Evolutionary conservation across 2,329 filamentous ascomycete genomes (phyloP), one percentile per base, ranked within the genome.

Genomic region (Paecilomyces niveus): DNA sequence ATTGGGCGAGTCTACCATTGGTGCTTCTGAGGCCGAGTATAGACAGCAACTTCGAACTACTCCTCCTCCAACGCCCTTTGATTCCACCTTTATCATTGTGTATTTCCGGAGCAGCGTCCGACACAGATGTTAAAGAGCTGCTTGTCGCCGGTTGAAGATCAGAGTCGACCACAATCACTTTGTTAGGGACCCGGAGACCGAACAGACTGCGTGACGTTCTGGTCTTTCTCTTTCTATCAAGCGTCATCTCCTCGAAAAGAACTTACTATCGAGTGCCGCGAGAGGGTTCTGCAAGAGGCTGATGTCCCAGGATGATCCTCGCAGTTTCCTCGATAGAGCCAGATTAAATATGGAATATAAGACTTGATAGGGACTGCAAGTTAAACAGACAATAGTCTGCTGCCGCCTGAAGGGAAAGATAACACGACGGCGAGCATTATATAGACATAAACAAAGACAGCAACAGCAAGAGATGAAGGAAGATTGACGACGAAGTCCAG

Each of bases 1-100:
- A 13, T 3, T 4, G 15, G 31, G 22, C 9, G 24, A n/a, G 50
- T 65, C 21, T 59, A 73, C 72, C 63, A 18, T 64, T 67, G 3
- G 62, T 66, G 15, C 52, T 64, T 24, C 69, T 66, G 31, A 74
- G 55, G 10, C 70, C 70, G 29, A 77, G 59, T 56, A 75, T 67
- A 2, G 71, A 72, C 52, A 77, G 55, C 24, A 77, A 56, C 53
- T 68, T 74, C 10, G 73, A 74, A 39, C 74, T 68, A 57, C 70
- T 73, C 52, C 67, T 66, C 21, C 66, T 70, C n/a, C 76, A 57
- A 31, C 69, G 68, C 24, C 60, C 57, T 45, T 65, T 70, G 8
- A 76, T 64, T 29, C 66, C 67, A 53, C 68, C 66, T 53, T 61
- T 69, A 24, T 61, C 58, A 15, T 54, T 56, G 9, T 53, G 55